Base-by-base conservation (phyloP, 192 early-diverging fungal genomes). In the Coemansia sp. region DNA sequence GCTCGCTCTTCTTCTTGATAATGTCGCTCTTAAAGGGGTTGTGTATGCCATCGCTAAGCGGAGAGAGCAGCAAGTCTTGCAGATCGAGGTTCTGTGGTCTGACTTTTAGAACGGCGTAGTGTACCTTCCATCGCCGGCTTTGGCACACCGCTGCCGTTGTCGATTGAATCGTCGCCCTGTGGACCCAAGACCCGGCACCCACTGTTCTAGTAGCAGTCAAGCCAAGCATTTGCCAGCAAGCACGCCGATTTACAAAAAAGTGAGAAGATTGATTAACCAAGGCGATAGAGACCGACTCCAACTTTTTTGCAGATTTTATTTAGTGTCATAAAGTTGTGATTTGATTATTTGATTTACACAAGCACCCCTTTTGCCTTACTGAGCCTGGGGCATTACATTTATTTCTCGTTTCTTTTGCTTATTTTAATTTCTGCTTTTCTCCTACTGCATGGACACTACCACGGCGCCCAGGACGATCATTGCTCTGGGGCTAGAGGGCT, bases 401-500 rank as follows among this genome's bases (percentile, higher is more conserved):
- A 15, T 15, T 15, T 40, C 10, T 43, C 29, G 29, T 7, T 0
- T 18, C 21, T 6, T 43, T 19, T 8, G 0, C 4, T 43, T 43
- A 21, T 21, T 43, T 43, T 4, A 21, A 10, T 43, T 46, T n/a
- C 41, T 22, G 19, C 8, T 50, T n/a, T 42, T 19, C 12, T 44
- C 14, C 26, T 11, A 18, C 12, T 5, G 7, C n/a, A 53, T 53
- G 52, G 52, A 53, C 15, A 35, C 52, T 17, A 35, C 52, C 32
- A 21, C 36, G 11, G 27, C 53, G 41, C 52, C 79, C 43, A 70
- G 26, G 33, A 77, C 81, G 27, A 81, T 88, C 50, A 84, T 90
- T 58, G 88, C 88, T 19, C 63, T 93, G 57, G 91, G 91, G 11
- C 83, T 89, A 54, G 91, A 93, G 73, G 94, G 94, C 32, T 92